Evolutionary conservation across 305 asterid genomes (phyloP).

Genomic region (Solanum hybrid): DNA sequence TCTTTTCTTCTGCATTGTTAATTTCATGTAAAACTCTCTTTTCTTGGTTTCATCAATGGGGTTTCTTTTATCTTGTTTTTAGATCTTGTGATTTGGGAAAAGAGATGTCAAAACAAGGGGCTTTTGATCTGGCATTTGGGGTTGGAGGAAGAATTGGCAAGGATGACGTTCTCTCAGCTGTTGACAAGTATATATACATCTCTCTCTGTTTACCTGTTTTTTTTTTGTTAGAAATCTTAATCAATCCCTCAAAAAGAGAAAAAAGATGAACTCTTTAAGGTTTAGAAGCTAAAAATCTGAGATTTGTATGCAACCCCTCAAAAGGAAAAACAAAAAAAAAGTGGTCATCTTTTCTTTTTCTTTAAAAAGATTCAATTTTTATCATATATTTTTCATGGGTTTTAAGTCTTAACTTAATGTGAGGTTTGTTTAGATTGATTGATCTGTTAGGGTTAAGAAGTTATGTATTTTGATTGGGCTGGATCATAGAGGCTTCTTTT

Average conservation of each 20-base stretch:
- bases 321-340: neutral
- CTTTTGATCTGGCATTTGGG: constrained; percentile 90
- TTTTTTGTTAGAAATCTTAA: neutral
- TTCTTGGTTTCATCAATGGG: neutral
- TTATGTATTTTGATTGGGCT: neutral
- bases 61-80: neutral
- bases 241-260: neutral
- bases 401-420: neutral
- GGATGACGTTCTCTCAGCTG: constrained; percentile 70
- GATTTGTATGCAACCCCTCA: neutral
- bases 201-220: neutral
- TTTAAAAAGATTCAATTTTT: neutral
- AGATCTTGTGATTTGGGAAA: constrained; percentile 7
- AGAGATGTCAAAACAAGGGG: constrained; percentile 66
- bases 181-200: constrained; percentile 54
- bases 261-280: neutral
- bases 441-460: neutral
- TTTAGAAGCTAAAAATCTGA: neutral
- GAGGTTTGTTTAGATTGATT: neutral
- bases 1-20: neutral
- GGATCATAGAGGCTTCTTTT: neutral
- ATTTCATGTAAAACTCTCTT: neutral
- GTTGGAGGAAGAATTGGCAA: constrained; percentile 83
- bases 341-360: neutral
- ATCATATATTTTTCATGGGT: neutral